These are phyloP conservation scores for Verticillium nonalfalfae DNA, from an alignment of 2,329 filamentous ascomycete genomes.

Conservation along the genomic window DNA sequence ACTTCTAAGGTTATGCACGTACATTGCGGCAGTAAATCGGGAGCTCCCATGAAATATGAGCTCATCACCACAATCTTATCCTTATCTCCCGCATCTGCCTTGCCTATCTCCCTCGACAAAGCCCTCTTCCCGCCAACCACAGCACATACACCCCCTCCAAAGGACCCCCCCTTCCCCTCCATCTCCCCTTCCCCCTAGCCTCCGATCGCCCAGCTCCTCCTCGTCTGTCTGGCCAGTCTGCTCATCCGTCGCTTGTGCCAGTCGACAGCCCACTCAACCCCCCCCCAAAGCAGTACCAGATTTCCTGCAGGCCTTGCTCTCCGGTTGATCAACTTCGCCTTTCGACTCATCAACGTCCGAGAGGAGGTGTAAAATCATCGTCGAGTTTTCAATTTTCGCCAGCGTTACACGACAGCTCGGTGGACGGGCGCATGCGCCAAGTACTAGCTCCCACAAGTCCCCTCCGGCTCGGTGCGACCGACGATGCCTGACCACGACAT, in stretches of 20 bases:
- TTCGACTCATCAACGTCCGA: not conserved
- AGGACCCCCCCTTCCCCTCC: too few species aligned
- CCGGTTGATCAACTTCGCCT: not conserved
- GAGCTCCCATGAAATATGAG: not conserved
- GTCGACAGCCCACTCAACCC: not conserved
- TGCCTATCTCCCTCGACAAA: not conserved
- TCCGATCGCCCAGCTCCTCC: not conserved
- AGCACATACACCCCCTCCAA: not conserved
- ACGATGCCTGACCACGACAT: conserved; percentile 1
- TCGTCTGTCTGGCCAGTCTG: not conserved
- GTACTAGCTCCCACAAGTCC: conserved; percentile 2
- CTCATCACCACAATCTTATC: not conserved
- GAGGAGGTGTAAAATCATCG: not conserved
- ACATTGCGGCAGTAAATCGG: not conserved
- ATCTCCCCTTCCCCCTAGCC: not conserved
- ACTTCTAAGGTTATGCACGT: not conserved
- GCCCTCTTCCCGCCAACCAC: not conserved
- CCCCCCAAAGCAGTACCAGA: not conserved
- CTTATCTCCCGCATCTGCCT: not conserved
- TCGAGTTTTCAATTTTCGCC: not conserved
- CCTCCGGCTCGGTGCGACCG: conserved; percentile 3
- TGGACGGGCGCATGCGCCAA: conserved; percentile 1
- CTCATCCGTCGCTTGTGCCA: not conserved
- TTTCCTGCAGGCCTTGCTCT: not conserved
- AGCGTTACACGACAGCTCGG: not conserved